Conservation (phyloP, 495 filamentous ascomycete genomes). For the Immersiella caudata region DNA sequence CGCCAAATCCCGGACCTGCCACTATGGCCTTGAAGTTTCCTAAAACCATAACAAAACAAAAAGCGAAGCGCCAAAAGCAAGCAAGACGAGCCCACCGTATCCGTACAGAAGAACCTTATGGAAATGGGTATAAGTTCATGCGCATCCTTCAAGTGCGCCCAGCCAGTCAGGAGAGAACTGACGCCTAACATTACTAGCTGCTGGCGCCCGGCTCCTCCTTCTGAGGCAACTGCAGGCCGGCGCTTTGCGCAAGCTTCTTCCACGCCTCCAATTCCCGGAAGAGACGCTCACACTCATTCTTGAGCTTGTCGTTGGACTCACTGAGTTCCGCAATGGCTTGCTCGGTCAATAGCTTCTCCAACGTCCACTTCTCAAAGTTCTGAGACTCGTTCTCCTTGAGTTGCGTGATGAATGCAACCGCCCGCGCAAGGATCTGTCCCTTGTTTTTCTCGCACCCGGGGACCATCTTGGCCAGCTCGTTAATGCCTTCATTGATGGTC, state of each 20-base stretch:
- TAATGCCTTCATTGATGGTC: constrained; percentile 99
- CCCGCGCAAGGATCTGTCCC: constrained; percentile 91
- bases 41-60: no score
- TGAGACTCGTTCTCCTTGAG: constrained; percentile 91
- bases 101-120: no score
- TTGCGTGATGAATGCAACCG: constrained; percentile 90
- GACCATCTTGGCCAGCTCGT: constrained; percentile 96
- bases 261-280: constrained; percentile 80
- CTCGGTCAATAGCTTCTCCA: constrained; percentile 92
- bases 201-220: constrained; percentile 45
- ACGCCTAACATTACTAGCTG: constrained; percentile 25
- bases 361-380: constrained; percentile 95
- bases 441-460: constrained; percentile 99
- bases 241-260: constrained; percentile 78
- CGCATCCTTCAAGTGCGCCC: neutral
- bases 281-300: constrained; percentile 71
- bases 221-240: constrained; percentile 60
- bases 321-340: constrained; percentile 93
- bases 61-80: no score
- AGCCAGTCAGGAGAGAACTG: neutral
- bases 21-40: no score
- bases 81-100: no score
- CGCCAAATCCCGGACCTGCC: no score
- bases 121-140: neutral
- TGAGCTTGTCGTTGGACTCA: constrained; percentile 84